phyloP scores from a whole-genome alignment of 305 asterid genomes.

The Ilex paraguariensis region DNA sequence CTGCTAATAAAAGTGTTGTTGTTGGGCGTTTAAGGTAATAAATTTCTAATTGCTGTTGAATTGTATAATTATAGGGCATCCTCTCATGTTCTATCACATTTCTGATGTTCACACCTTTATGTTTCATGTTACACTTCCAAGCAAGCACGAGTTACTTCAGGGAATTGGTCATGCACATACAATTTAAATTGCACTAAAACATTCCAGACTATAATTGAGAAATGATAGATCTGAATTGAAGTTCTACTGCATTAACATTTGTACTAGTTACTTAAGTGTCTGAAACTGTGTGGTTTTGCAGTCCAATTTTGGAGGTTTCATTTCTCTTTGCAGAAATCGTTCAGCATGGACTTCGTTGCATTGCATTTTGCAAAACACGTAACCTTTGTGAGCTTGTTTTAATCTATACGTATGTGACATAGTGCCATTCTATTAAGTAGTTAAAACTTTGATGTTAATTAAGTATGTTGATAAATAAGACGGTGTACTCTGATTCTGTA shows the following conservation, averaged over 20 bases:
- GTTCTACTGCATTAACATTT: too few species aligned
- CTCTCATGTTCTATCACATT: background rate
- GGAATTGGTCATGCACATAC: too few species aligned
- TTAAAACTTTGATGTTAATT: conserved; percentile 1
- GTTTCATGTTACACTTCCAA: too few species aligned
- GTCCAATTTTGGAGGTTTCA: conserved; percentile 89
- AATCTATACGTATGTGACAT: conserved; percentile 70
- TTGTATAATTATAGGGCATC: too few species aligned
- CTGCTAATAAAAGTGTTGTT: conserved; percentile 42
- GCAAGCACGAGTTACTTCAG: too few species aligned
- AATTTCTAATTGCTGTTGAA: conserved; percentile 2
- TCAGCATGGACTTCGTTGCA: conserved; percentile 93
- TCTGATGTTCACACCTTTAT: background rate
- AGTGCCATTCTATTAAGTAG: conserved; percentile 11
- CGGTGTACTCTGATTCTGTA: conserved; percentile 16
- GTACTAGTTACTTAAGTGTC: background rate
- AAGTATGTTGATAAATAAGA: conserved; percentile 12
- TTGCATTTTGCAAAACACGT: conserved; percentile 95
- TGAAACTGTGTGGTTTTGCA: conserved; percentile 33
- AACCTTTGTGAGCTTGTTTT: conserved; percentile 97
- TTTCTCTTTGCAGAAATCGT: conserved; percentile 88
- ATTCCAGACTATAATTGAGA: too few species aligned
- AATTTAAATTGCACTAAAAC: too few species aligned
- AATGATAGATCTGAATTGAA: too few species aligned
- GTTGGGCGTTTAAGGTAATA: conserved; percentile 76